Conservation (phyloP, 139 green algal species). For the Parachlorella kessleri region DNA sequence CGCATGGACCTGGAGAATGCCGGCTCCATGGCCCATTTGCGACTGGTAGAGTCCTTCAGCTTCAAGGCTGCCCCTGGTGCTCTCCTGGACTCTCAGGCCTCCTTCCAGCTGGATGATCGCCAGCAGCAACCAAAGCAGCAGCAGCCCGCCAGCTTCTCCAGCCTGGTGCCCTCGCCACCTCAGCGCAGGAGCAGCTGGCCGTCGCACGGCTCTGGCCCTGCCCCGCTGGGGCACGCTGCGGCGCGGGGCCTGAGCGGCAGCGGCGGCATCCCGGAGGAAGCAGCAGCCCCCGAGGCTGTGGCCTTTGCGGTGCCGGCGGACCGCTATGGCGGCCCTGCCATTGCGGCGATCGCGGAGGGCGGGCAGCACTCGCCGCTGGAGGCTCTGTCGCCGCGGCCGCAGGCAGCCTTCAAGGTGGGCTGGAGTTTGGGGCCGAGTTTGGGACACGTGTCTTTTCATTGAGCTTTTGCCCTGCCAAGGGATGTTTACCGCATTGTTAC, state of each 20-base stretch:
- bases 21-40: slow-evolving; percentile 1
- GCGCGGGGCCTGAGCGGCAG: too few species aligned
- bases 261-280: too few species aligned
- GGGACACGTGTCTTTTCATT: too few species aligned
- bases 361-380: neutral
- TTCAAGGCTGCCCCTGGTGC: neutral
- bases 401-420: neutral
- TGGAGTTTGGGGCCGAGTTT: too few species aligned
- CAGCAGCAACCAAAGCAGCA: neutral
- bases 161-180: neutral
- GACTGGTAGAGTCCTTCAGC: neutral
- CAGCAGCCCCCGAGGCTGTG: too few species aligned
- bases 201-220: too few species aligned
- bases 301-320: neutral
- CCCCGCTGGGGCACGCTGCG: too few species aligned
- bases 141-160: neutral
- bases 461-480: too few species aligned
- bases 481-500: too few species aligned
- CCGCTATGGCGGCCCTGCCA: too few species aligned
- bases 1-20: slow-evolving; percentile 24
- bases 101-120: too few species aligned
- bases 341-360: neutral
- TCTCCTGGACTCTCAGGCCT: neutral
- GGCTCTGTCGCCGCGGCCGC: neutral
- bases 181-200: neutral